phyloP scores from a whole-genome alignment of 352 stramenopile genomes.

The Phytophthora sansomeana region DNA sequence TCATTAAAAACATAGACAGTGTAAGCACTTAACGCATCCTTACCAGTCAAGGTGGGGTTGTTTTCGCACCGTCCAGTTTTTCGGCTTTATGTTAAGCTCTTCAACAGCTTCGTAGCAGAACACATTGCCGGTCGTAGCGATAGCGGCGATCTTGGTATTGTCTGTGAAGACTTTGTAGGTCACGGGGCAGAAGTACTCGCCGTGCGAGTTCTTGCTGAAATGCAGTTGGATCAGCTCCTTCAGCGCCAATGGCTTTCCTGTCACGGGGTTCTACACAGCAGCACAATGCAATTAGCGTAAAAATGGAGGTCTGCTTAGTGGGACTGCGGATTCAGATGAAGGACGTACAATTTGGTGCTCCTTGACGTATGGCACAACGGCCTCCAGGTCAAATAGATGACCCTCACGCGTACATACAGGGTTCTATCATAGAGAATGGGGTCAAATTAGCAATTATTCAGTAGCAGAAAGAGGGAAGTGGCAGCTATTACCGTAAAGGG shows the following conservation, averaged over 20 bases:
- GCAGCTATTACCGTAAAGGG: slow-evolving; percentile 74
- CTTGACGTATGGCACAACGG: slow-evolving; percentile 96
- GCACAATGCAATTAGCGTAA: slow-evolving; percentile 1
- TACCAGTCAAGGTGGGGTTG: not conserved
- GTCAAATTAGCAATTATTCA: not conserved
- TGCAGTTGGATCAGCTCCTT: slow-evolving; percentile 95
- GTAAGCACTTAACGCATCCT: slow-evolving; percentile 24
- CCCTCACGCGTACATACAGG: slow-evolving; percentile 95
- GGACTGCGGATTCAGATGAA: not conserved
- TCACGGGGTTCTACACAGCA: slow-evolving; percentile 93
- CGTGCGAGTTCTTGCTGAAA: slow-evolving; percentile 84
- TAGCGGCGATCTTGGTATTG: slow-evolving; percentile 87
- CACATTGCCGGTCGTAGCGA: slow-evolving; percentile 93
- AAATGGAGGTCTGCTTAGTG: not conserved
- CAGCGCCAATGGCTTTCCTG: slow-evolving; percentile 87
- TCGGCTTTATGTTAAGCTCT: slow-evolving; percentile 98
- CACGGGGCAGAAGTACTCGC: slow-evolving; percentile 92
- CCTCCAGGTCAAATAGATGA: slow-evolving; percentile 97
- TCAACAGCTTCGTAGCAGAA: slow-evolving; percentile 97
- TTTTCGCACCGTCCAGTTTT: slow-evolving; percentile 92
- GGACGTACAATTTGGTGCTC: slow-evolving; percentile 92
- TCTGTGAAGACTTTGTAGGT: slow-evolving; percentile 96
- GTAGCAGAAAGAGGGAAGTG: not conserved
- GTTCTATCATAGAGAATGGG: slow-evolving; percentile 62
- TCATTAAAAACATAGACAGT: slow-evolving; percentile 3